Evolutionary conservation across 139 green algal species (phyloP).

Genomic region (Desmodesmus armatus): DNA sequence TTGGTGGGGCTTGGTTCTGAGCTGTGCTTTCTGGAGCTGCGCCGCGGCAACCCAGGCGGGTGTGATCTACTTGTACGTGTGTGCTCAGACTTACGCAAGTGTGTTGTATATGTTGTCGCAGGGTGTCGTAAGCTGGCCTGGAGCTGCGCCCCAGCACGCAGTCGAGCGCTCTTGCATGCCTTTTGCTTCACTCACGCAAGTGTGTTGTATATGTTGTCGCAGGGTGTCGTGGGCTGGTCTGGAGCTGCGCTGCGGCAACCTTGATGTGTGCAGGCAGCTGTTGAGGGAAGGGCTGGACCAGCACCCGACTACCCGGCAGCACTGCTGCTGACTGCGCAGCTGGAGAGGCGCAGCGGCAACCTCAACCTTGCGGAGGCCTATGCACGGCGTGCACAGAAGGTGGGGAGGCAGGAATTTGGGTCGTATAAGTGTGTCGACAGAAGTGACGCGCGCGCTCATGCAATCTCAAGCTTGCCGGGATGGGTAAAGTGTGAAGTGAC

Average conservation of each 20-base stretch:
- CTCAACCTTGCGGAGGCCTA: slow-evolving; percentile 45
- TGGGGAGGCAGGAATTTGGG: neutral
- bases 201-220: neutral
- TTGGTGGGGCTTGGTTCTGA: neutral
- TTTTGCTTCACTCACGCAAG: neutral
- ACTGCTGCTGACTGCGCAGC: slow-evolving; percentile 42
- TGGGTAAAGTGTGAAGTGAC: neutral
- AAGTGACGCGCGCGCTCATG: neutral
- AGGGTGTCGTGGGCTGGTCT: slow-evolving; percentile 35
- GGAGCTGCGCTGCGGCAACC: slow-evolving; percentile 53
- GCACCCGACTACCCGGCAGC: slow-evolving; percentile 49
- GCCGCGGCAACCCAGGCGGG: too few species aligned
- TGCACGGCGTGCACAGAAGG: slow-evolving; percentile 35
- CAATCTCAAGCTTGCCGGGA: neutral
- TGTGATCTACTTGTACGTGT: too few species aligned
- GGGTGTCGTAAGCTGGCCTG: slow-evolving; percentile 5
- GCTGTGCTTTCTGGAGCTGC: too few species aligned
- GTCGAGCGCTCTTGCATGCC: too few species aligned
- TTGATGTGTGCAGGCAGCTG: slow-evolving; percentile 33
- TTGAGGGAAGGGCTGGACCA: slow-evolving; percentile 53
- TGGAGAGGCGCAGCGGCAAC: slow-evolving; percentile 26
- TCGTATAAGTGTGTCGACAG: neutral
- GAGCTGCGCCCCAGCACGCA: too few species aligned
- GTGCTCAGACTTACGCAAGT: neutral
- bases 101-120: neutral